Conservation (phyloP, 2,329 filamentous ascomycete genomes). For the Akanthomyces uredinophilus region DNA sequence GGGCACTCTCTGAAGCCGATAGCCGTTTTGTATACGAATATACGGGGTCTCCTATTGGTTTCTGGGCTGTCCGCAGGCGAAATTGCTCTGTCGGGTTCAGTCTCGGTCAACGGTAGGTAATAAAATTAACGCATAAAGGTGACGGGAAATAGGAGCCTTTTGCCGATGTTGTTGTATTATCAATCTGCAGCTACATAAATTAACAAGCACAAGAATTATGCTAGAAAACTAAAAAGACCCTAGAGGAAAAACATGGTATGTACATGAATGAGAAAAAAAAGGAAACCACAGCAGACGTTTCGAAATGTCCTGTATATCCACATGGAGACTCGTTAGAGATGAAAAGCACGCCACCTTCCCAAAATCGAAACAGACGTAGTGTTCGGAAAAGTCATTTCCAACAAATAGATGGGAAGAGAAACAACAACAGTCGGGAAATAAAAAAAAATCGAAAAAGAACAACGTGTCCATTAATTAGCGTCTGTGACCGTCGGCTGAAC, state of each 20-base stretch:
- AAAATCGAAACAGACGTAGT: not conserved
- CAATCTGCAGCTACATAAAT: not conserved
- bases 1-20: not conserved
- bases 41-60: not conserved
- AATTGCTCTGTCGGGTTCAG: not conserved
- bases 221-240: not conserved
- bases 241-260: not conserved
- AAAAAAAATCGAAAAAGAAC: not conserved
- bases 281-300: not conserved
- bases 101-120: not conserved
- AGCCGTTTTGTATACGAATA: not conserved
- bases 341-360: not conserved
- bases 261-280: not conserved
- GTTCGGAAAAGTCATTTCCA: not conserved
- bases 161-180: not conserved
- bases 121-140: not conserved
- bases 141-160: not conserved
- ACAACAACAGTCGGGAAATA: not conserved
- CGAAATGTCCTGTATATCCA: constrained; percentile 9
- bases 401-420: not conserved
- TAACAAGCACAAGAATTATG: not conserved
- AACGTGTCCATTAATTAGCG: not conserved
- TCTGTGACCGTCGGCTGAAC: constrained; percentile 28
- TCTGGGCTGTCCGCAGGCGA: not conserved
- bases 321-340: not conserved